Evolutionary conservation across 2,329 filamentous ascomycete genomes (phyloP).

Genomic region (Xylariaceae sp.): DNA sequence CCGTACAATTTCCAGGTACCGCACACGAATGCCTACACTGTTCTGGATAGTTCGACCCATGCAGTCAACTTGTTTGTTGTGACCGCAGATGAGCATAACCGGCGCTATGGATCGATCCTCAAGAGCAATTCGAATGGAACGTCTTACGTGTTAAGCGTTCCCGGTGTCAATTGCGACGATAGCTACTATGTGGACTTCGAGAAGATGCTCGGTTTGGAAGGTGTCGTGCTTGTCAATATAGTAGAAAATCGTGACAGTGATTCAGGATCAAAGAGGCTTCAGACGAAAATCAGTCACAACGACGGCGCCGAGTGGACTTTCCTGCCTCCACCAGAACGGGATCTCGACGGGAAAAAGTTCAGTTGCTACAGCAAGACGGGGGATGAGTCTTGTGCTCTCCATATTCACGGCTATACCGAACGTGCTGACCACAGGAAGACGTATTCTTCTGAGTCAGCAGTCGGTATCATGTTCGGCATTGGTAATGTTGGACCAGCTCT

Average conservation of each 20-base stretch:
- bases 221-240: slow-evolving; percentile 83
- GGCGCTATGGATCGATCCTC: slow-evolving; percentile 82
- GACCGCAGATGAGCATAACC: slow-evolving; percentile 65
- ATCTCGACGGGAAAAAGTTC: slow-evolving; percentile 72
- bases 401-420: slow-evolving; percentile 96
- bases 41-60: slow-evolving; percentile 92
- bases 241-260: slow-evolving; percentile 73
- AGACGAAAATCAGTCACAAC: slow-evolving; percentile 93
- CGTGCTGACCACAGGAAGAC: slow-evolving; percentile 79
- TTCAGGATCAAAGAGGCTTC: slow-evolving; percentile 74
- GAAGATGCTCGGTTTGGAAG: slow-evolving; percentile 90
- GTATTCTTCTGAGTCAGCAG: slow-evolving; percentile 83
- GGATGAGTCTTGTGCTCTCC: slow-evolving; percentile 74
- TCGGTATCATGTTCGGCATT: slow-evolving; percentile 87
- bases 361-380: slow-evolving; percentile 64
- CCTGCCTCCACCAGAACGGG: slow-evolving; percentile 70
- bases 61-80: slow-evolving; percentile 93
- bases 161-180: slow-evolving; percentile 78
- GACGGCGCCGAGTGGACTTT: slow-evolving; percentile 88
- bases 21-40: slow-evolving; percentile 83
- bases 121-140: slow-evolving; percentile 99
- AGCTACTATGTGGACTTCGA: slow-evolving; percentile 90
- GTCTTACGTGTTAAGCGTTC: slow-evolving; percentile 83
- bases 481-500: slow-evolving; percentile 84
- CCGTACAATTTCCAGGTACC: slow-evolving; percentile 80